Evolutionary conservation across 208 protist genomes (phyloP).

Genomic region (Crithidia fasciculata): DNA sequence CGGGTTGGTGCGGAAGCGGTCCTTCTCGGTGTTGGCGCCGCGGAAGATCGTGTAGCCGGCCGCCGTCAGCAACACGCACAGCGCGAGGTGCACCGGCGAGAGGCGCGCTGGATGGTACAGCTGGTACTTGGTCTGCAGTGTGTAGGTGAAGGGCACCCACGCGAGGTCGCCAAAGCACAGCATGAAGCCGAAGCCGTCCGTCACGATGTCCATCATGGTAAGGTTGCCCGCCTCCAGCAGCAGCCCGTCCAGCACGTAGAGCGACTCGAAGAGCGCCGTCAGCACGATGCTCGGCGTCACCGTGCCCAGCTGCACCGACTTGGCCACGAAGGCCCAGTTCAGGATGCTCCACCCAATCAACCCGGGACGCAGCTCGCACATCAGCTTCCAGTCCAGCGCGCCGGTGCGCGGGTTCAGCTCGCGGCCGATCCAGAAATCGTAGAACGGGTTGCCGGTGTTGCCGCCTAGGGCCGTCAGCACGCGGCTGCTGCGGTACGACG

Average conservation of each 20-base stretch:
- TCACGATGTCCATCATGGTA: constrained; percentile 97
- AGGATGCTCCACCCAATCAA: constrained; percentile 96
- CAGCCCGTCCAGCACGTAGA: constrained; percentile 95
- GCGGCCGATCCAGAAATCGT: constrained; percentile 96
- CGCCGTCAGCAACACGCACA: constrained; percentile 48
- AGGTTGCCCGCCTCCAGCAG: constrained; percentile 91
- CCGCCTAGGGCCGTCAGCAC: constrained; percentile 80
- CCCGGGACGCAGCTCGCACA: constrained; percentile 95
- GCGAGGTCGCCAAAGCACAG: constrained; percentile 95
- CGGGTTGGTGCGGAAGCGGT: constrained; percentile 83
- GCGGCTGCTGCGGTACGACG: constrained; percentile 60
- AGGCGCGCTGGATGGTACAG: constrained; percentile 63
- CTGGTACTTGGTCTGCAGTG: constrained; percentile 93
- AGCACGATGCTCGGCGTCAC: constrained; percentile 87
- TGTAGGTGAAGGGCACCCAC: constrained; percentile 97
- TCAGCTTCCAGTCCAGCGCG: constrained; percentile 96
- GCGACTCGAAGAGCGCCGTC: constrained; percentile 83
- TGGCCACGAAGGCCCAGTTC: constrained; percentile 90
- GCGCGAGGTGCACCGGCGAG: constrained; percentile 42
- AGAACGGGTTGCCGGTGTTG: constrained; percentile 89
- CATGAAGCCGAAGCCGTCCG: constrained; percentile 97
- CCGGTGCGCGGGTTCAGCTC: constrained; percentile 95
- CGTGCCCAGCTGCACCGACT: constrained; percentile 67
- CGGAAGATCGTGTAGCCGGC: constrained; percentile 87
- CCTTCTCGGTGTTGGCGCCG: constrained; percentile 87